These are phyloP conservation scores for Penicillium sumatraense DNA, from an alignment of 2,329 filamentous ascomycete genomes.

Conservation along the genomic window DNA sequence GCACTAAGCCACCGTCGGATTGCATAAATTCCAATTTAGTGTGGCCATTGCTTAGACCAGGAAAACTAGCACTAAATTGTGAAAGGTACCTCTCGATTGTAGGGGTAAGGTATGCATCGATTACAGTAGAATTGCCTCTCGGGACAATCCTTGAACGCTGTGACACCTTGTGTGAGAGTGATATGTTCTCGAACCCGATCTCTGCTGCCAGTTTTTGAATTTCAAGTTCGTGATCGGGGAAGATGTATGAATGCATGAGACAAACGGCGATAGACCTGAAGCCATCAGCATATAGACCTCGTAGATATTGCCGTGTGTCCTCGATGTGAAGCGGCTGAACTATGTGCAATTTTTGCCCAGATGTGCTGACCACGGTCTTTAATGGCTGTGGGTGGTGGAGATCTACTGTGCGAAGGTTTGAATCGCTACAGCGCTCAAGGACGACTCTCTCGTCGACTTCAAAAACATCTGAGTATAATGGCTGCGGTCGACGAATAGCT, in stretches of 20 bases:
- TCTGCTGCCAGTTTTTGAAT: conserved; percentile 3
- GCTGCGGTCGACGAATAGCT: conserved; percentile 80
- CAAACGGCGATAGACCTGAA: conserved; percentile 72
- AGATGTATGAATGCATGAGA: conserved; percentile 12
- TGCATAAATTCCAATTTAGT: conserved; percentile 77
- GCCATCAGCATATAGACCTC: conserved; percentile 51
- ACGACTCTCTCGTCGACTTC: conserved; percentile 80
- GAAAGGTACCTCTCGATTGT: conserved; percentile 6
- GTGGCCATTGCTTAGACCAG: background rate
- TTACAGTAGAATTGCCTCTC: conserved; percentile 1
- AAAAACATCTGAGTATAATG: conserved; percentile 76
- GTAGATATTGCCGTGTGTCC: conserved; percentile 41
- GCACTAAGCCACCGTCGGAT: conserved; percentile 68
- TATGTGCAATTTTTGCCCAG: conserved; percentile 67
- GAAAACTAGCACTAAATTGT: background rate
- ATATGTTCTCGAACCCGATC: conserved; percentile 9
- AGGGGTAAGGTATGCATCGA: conserved; percentile 5
- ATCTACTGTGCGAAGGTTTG: conserved; percentile 54
- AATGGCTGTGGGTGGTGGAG: conserved; percentile 59
- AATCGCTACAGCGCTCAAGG: conserved; percentile 50
- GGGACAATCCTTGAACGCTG: conserved; percentile 2
- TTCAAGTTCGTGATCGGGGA: conserved; percentile 5
- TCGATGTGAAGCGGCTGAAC: conserved; percentile 62
- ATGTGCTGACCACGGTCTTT: conserved; percentile 57
- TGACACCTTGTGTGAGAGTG: background rate